Evolutionary conservation across 805 yeast genomes (phyloP).

Genomic region (Hanseniaspora mollemarum): DNA sequence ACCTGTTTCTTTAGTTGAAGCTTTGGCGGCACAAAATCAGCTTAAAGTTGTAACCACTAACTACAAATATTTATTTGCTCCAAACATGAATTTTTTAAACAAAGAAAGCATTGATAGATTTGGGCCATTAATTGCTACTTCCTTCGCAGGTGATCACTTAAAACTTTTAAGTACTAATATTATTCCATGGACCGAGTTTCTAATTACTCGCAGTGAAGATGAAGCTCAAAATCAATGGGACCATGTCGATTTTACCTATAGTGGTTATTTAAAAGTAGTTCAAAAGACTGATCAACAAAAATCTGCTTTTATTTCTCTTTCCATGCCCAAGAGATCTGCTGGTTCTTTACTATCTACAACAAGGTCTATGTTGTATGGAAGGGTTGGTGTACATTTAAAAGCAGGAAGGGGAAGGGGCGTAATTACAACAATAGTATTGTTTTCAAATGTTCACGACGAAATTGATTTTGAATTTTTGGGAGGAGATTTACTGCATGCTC

Average conservation of each 20-base stretch:
- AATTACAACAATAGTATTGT: slow-evolving; percentile 67
- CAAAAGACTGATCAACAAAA: slow-evolving; percentile 34
- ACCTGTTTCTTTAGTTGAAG: neutral
- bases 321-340: slow-evolving; percentile 64
- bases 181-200: slow-evolving; percentile 24
- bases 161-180: slow-evolving; percentile 21
- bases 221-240: slow-evolving; percentile 50
- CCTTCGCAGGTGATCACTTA: slow-evolving; percentile 14
- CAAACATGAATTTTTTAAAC: neutral
- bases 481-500: slow-evolving; percentile 49
- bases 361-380: slow-evolving; percentile 75
- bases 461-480: slow-evolving; percentile 85
- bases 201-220: slow-evolving; percentile 29
- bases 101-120: neutral
- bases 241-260: slow-evolving; percentile 53
- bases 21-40: neutral
- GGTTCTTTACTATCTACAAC: slow-evolving; percentile 76
- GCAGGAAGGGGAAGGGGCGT: slow-evolving; percentile 72
- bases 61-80: neutral
- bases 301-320: slow-evolving; percentile 36
- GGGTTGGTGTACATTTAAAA: slow-evolving; percentile 52
- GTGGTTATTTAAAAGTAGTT: slow-evolving; percentile 41
- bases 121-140: neutral
- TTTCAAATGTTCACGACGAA: slow-evolving; percentile 82
- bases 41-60: neutral